These are phyloP conservation scores for Malassezia pachydermatis DNA, from an alignment of 1,284 basidiomycete species.

Conservation along the genomic window DNA sequence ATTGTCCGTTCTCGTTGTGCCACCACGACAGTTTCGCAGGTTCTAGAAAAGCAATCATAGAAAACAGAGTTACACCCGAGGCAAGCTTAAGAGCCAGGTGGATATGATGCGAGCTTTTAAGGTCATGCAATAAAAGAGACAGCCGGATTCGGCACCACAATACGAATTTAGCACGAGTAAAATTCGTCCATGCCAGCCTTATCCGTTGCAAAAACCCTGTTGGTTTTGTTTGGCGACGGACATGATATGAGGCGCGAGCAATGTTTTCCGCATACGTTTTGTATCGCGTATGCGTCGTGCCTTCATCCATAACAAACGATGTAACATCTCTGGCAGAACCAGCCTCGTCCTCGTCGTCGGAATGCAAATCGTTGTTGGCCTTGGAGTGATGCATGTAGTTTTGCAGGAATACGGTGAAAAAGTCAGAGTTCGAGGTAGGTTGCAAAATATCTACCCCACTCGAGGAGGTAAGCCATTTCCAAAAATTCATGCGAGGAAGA, in stretches of 20 bases:
- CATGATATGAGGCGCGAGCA: not conserved
- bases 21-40: conserved; percentile 47
- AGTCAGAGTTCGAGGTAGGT: not conserved
- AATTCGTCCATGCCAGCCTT: not conserved
- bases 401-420: not conserved
- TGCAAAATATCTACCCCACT: conserved; percentile 11
- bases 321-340: not conserved
- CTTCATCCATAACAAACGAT: not conserved
- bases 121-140: conserved; percentile 14
- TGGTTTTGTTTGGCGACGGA: not conserved
- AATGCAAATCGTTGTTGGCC: not conserved
- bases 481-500: conserved; percentile 16
- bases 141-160: conserved; percentile 17
- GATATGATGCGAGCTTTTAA: conserved; percentile 50
- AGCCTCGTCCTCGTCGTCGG: not conserved
- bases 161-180: conserved; percentile 8
- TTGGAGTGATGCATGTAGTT: not conserved
- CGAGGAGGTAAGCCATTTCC: conserved; percentile 20
- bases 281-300: not conserved
- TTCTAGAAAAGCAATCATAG: conserved; percentile 49
- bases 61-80: conserved; percentile 49
- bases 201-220: not conserved
- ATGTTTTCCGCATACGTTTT: conserved; percentile 5
- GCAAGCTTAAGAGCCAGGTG: conserved; percentile 51
- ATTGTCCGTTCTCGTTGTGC: conserved; percentile 48